Evolutionary conservation across 1,139 yeast species (phyloP), one percentile per base, ranked within the genome.

Genomic region (Hyphopichia buzzinii): DNA sequence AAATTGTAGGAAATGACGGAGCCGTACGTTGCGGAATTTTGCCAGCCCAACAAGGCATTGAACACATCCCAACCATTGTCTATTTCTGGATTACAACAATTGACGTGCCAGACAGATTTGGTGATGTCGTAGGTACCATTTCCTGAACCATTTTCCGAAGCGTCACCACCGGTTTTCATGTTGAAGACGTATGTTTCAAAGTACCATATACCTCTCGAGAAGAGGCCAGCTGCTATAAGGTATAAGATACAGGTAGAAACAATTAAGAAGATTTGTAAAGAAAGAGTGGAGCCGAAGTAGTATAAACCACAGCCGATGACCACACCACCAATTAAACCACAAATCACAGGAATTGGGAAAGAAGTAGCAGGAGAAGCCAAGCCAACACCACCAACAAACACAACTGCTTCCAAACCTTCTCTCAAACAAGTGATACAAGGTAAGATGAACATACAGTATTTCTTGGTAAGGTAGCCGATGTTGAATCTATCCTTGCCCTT

Each of bases 51-150:
- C 38, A 86, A 61, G 10, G 95, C 84, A 54, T 87, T 88, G 74
- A 89, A 88, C 42, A 89, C 79, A 77, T 85, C 94, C 96, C 96
- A 89, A 66, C 94, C 94, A 43, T 86, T 82, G 57, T 88, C 95
- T 33, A 72, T 72, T 62, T 82, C 86, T 26, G 95, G 95, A 64
- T 87, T 88, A 67, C 96, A 89, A 66, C 96, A 89, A 71, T 89
- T 88, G 43, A 89, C 90, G 61, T 89, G 97, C 88, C 95, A 89
- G 13, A 89, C 96, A 7, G 87, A 65, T 52, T 76, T 73, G 39
- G 70, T 53, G 48, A 88, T 78, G 59, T 89, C 83, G 60, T 89
- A 89, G 29, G 96, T 81, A 54, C 97, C 97, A 33, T 95, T 90
- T 48, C 97, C 97, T 35, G 86, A 77, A 48, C 97, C 96, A 49